Evolutionary conservation across 805 yeast species (phyloP).

Genomic region (Myxozyma melibiosi): DNA sequence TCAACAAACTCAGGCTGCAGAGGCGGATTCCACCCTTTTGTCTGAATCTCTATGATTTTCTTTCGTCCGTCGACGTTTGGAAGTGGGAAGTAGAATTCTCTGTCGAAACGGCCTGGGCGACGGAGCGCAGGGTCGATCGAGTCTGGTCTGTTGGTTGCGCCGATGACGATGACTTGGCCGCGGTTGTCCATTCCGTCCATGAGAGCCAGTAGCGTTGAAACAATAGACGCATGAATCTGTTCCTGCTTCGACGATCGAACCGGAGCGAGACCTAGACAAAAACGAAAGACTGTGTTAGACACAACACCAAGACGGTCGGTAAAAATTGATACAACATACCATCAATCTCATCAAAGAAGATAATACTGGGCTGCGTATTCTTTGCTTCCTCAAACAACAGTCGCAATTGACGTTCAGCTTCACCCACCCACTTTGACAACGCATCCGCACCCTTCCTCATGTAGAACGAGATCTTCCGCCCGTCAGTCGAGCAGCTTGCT

Average conservation of each 20-base stretch:
- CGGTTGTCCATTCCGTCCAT: conserved; percentile 99
- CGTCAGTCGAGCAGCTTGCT: conserved; percentile 85
- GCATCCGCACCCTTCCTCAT: conserved; percentile 99
- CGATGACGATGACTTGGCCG: conserved; percentile 97
- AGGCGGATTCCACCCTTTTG: conserved; percentile 85
- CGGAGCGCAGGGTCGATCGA: conserved; percentile 97
- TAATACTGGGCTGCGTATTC: conserved; percentile 92
- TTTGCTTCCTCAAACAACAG: conserved; percentile 93
- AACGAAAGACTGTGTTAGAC: too few species aligned
- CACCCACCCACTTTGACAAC: conserved; percentile 98
- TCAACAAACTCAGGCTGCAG: conserved; percentile 58
- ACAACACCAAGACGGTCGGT: neutral
- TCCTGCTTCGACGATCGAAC: conserved; percentile 97
- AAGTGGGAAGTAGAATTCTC: conserved; percentile 94
- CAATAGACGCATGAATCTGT: conserved; percentile 97
- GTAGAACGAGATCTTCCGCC: conserved; percentile 86
- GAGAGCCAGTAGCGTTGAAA: conserved; percentile 87
- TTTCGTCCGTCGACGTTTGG: conserved; percentile 81
- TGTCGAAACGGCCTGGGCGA: conserved; percentile 95
- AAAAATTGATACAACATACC: conserved; percentile 49
- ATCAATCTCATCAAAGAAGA: conserved; percentile 96
- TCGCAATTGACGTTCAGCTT: conserved; percentile 93
- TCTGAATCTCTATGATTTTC: conserved; percentile 80
- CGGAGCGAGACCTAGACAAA: conserved; percentile 65
- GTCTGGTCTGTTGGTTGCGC: conserved; percentile 97